A percentile compares a stretch with the other conserved stretches of the same genome.
These are phyloP conservation scores for Talaromyces funiculosus DNA, from an alignment of 2,329 filamentous ascomycete genomes.

Conservation along the genomic window DNA sequence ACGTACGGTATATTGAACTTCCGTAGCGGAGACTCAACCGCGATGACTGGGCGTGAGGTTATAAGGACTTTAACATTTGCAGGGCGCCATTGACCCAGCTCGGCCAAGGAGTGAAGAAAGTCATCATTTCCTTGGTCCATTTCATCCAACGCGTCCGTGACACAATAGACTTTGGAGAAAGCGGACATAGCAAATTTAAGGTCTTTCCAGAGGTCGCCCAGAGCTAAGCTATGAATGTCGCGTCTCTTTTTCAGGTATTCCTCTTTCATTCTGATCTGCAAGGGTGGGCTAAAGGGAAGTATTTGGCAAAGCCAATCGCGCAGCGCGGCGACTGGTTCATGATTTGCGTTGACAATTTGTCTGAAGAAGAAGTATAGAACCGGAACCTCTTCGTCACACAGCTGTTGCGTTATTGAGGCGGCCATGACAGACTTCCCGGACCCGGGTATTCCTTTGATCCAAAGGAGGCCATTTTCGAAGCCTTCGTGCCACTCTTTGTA, in stretches of 20 bases:
- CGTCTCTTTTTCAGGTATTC: constrained; percentile 1
- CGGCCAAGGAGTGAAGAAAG: neutral
- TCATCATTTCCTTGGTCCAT: constrained; percentile 7
- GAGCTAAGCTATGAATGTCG: neutral
- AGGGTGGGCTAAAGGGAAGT: constrained; percentile 10
- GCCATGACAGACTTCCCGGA: constrained; percentile 18
- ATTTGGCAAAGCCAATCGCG: constrained; percentile 15
- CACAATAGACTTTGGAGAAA: constrained; percentile 6
- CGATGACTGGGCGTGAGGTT: constrained; percentile 4
- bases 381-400: neutral
- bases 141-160: constrained; percentile 6
- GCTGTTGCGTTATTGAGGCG: constrained; percentile 13
- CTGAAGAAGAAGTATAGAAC: constrained; percentile 18
- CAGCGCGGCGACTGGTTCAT: constrained; percentile 12
- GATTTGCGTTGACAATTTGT: constrained; percentile 17
- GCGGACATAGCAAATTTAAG: constrained; percentile 2
- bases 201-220: constrained; percentile 14
- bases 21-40: neutral
- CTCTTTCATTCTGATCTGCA: constrained; percentile 21
- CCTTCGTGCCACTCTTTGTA: constrained; percentile 13
- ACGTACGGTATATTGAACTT: neutral
- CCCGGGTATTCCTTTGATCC: constrained; percentile 19
- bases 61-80: constrained; percentile 6
- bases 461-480: constrained; percentile 12
- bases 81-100: constrained; percentile 4